Conservation (phyloP, 2,329 filamentous ascomycete genomes). For the Gnomoniopsis sp. region DNA sequence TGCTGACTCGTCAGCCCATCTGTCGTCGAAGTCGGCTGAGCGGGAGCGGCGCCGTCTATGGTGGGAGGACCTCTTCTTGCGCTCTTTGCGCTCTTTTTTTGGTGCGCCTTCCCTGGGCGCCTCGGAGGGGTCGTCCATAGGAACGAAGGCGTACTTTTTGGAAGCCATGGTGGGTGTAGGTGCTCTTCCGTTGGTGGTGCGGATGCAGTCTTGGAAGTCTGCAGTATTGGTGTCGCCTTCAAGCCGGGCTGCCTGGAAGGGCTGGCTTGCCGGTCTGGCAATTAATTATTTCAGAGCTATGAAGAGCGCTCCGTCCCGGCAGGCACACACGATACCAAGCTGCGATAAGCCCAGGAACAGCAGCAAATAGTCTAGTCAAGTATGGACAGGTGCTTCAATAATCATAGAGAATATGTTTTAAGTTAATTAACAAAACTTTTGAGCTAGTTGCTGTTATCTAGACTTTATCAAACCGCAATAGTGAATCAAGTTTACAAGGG, state of each 20-base stretch:
- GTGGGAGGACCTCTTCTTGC: slow-evolving; percentile 34
- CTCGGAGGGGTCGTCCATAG: slow-evolving; percentile 62
- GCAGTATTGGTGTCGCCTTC: neutral
- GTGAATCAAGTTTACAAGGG: neutral
- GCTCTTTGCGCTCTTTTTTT: slow-evolving; percentile 48
- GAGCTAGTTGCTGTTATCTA: neutral
- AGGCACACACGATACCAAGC: neutral
- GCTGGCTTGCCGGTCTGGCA: neutral
- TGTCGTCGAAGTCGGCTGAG: slow-evolving; percentile 62
- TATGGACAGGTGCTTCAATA: neutral
- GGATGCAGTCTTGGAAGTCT: neutral
- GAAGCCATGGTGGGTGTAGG: slow-evolving; percentile 24
- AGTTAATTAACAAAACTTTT: neutral
- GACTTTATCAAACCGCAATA: neutral
- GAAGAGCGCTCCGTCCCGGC: neutral
- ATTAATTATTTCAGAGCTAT: neutral
- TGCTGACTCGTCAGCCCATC: slow-evolving; percentile 78
- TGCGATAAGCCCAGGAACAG: neutral
- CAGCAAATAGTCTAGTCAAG: neutral
- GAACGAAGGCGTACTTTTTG: slow-evolving; percentile 64
- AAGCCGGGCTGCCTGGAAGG: neutral
- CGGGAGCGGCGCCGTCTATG: slow-evolving; percentile 25
- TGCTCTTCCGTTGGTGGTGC: neutral
- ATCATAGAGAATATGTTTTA: no score
- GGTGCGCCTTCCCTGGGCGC: slow-evolving; percentile 35